phyloP scores from a whole-genome alignment of 257 asterid species.

The Cordia subcordata region DNA sequence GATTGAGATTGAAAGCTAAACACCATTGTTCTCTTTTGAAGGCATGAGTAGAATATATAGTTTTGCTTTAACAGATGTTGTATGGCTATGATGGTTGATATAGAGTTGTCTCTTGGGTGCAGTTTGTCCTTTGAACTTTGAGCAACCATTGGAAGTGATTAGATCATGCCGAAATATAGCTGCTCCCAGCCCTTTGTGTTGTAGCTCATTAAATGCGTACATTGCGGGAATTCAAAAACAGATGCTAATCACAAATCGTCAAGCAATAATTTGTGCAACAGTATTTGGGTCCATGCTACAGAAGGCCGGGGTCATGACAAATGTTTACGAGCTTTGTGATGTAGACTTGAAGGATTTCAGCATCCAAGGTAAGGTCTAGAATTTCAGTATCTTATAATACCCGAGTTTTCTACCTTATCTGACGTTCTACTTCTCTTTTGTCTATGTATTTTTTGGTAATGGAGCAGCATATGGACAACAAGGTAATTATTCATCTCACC shows the following conservation, averaged over 20 bases:
- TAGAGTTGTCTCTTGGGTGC: constrained; percentile 18
- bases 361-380: constrained; percentile 61
- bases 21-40: neutral
- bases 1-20: too few species aligned
- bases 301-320: constrained; percentile 83
- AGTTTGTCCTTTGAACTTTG: constrained; percentile 89
- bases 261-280: constrained; percentile 86
- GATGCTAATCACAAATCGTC: constrained; percentile 91
- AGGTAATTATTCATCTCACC: constrained; percentile 43
- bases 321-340: constrained; percentile 89
- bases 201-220: constrained; percentile 71
- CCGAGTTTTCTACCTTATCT: constrained; percentile 23
- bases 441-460: constrained; percentile 18
- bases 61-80: too few species aligned
- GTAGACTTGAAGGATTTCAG: constrained; percentile 96
- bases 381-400: constrained; percentile 4
- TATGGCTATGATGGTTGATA: too few species aligned
- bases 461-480: constrained; percentile 75
- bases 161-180: constrained; percentile 69
- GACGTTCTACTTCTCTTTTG: constrained; percentile 6
- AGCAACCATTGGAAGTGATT: constrained; percentile 75
- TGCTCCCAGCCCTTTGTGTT: constrained; percentile 85
- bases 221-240: constrained; percentile 72
- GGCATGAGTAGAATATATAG: too few species aligned
- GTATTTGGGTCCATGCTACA: constrained; percentile 76